Evolutionary conservation across 768 basidiomycete species (phyloP).

Genomic region (Suillus weaverae): DNA sequence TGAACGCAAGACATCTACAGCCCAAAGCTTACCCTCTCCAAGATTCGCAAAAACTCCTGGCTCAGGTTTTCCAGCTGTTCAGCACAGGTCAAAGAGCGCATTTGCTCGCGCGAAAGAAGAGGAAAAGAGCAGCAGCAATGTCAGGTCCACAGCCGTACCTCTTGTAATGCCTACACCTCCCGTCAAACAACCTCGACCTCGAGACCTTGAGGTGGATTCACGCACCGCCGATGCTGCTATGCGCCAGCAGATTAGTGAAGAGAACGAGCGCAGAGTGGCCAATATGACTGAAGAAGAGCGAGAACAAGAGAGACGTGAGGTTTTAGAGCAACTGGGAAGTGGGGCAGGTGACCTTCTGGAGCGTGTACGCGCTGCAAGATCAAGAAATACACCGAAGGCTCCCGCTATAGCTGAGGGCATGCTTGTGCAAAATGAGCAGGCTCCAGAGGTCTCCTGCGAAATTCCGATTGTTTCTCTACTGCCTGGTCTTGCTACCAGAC

Average conservation of each 20-base stretch:
- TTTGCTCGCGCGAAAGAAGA: conserved; percentile 53
- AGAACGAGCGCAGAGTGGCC: conserved; percentile 64
- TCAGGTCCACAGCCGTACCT: conserved; percentile 17
- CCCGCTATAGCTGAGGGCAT: neutral
- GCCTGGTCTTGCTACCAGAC: conserved; percentile 18
- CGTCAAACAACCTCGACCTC: neutral
- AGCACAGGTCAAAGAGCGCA: conserved; percentile 65
- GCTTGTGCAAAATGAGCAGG: neutral
- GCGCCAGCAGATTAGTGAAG: conserved; percentile 58
- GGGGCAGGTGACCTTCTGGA: conserved; percentile 62
- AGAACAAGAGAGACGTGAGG: conserved; percentile 60
- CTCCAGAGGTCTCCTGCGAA: conserved; percentile 13
- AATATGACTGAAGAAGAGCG: conserved; percentile 73
- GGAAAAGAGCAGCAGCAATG: conserved; percentile 16
- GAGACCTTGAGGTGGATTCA: neutral
- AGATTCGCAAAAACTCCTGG: conserved; percentile 20
- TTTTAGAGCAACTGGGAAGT: conserved; percentile 71
- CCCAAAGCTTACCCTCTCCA: conserved; percentile 24
- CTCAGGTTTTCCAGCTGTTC: conserved; percentile 62
- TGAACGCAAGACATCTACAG: conserved; percentile 38
- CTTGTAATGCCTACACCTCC: conserved; percentile 28
- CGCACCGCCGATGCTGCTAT: conserved; percentile 40
- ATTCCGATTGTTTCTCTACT: neutral
- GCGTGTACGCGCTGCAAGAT: conserved; percentile 48
- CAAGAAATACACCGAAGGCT: neutral